These are phyloP conservation scores for Hypholoma fasciculare DNA, from an alignment of 768 basidiomycete species.

Conservation along the genomic window DNA sequence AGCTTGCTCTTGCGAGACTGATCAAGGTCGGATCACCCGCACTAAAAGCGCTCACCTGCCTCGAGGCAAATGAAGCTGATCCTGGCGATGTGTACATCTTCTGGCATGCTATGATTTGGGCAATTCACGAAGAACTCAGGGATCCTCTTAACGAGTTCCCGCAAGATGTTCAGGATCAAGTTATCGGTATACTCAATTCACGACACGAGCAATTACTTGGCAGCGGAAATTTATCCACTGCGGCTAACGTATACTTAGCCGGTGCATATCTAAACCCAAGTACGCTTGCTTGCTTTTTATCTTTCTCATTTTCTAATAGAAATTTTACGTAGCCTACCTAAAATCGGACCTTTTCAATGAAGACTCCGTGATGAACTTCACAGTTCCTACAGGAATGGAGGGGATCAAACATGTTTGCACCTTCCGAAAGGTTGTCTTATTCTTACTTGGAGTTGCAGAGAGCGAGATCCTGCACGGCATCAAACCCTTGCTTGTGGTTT, in stretches of 20 bases:
- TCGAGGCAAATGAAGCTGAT: conserved; percentile 28
- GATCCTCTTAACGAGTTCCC: conserved; percentile 11
- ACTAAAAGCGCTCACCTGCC: conserved; percentile 22
- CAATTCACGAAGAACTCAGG: conserved; percentile 13
- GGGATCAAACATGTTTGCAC: conserved; percentile 12
- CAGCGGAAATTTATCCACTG: conserved; percentile 15
- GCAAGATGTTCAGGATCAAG: conserved; percentile 10
- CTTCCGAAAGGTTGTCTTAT: conserved; percentile 11
- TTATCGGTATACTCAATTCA: conserved; percentile 19
- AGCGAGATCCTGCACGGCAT: conserved; percentile 15
- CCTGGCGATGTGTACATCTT: conserved; percentile 28
- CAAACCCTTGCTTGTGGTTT: conserved; percentile 9
- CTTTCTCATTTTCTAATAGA: background rate
- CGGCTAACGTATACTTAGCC: conserved; percentile 14
- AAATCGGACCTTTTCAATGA: conserved; percentile 10
- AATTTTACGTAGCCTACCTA: conserved; percentile 1
- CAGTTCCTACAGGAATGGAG: background rate
- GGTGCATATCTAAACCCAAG: conserved; percentile 15
- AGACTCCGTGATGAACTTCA: background rate
- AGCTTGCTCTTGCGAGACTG: conserved; percentile 14
- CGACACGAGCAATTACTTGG: conserved; percentile 22
- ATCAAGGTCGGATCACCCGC: conserved; percentile 14
- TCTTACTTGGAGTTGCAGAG: conserved; percentile 7
- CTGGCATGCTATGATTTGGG: conserved; percentile 26
- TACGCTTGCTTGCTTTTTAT: background rate